Conservation (phyloP, 495 filamentous ascomycete species). For the Choiromyces venosus region DNA sequence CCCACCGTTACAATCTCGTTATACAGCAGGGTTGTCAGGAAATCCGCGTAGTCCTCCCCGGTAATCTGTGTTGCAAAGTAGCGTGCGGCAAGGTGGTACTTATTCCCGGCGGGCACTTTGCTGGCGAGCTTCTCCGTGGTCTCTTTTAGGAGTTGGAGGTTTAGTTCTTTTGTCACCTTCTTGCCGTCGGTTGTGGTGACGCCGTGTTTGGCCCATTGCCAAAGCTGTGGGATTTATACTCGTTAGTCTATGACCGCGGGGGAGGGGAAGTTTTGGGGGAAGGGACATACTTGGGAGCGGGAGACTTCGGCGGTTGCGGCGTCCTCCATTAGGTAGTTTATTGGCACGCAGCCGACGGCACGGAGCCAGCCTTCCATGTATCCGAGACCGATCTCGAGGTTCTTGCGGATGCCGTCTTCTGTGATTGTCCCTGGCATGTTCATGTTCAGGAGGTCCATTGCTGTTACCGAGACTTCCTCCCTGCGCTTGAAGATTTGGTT, state of each 20-base stretch:
- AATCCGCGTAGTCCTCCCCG: constrained; percentile 95
- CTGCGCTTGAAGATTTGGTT: constrained; percentile 91
- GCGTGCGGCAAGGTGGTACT: constrained; percentile 80
- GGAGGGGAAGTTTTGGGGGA: neutral
- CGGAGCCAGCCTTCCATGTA: constrained; percentile 99
- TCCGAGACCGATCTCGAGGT: constrained; percentile 89
- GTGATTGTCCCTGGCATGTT: constrained; percentile 92
- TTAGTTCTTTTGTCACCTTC: constrained; percentile 86
- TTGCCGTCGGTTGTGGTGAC: constrained; percentile 83
- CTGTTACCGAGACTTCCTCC: constrained; percentile 80
- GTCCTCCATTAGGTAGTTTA: constrained; percentile 99
- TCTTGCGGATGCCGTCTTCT: constrained; percentile 95
- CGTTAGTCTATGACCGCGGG: constrained; percentile 2
- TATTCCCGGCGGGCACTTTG: constrained; percentile 82
- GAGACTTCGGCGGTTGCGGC: constrained; percentile 95
- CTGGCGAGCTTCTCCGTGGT: constrained; percentile 68
- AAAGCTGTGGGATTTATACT: constrained; percentile 64
- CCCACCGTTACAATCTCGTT: constrained; percentile 91
- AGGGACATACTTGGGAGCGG: constrained; percentile 50
- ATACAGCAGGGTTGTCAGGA: constrained; percentile 89
- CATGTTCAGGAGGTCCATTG: constrained; percentile 95
- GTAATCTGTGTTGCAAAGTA: constrained; percentile 93
- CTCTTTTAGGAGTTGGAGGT: constrained; percentile 79
- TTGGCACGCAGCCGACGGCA: constrained; percentile 91
- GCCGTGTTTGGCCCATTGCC: constrained; percentile 92